These are phyloP conservation scores for Haberlea rhodopensis DNA, from an alignment of 257 asterid species.

Conservation along the genomic window DNA sequence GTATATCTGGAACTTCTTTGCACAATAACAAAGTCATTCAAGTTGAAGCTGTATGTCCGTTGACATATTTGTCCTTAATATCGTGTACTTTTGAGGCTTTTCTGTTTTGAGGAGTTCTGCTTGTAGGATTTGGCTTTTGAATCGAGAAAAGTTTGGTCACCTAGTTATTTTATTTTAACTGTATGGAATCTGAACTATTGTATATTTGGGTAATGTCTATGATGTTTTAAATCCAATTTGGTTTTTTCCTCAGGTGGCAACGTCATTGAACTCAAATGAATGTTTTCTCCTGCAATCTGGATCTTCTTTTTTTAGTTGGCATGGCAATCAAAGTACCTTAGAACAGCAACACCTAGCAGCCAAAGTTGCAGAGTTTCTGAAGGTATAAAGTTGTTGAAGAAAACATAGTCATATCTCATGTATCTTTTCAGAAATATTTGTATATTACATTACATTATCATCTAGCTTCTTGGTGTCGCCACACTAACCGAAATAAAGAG, in stretches of 20 bases:
- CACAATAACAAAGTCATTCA: slow-evolving; percentile 82
- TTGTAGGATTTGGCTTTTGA: neutral
- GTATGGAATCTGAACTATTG: neutral
- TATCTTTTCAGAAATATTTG: slow-evolving; percentile 15
- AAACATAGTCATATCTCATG: neutral
- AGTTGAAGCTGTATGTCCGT: slow-evolving; percentile 83
- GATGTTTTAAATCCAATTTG: slow-evolving; percentile 17
- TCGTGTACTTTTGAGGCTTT: neutral
- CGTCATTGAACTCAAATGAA: slow-evolving; percentile 72
- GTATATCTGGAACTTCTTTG: slow-evolving; percentile 76
- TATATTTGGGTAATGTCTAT: slow-evolving; percentile 11
- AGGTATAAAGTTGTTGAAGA: slow-evolving; percentile 45
- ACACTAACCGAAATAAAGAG: neutral
- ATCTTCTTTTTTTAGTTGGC: slow-evolving; percentile 78
- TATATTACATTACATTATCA: neutral
- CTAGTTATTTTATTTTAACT: neutral
- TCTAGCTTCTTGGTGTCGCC: neutral
- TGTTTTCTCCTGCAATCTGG: slow-evolving; percentile 95
- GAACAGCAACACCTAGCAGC: slow-evolving; percentile 94
- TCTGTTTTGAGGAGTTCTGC: neutral
- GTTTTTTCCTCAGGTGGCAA: slow-evolving; percentile 52
- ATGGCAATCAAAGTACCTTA: slow-evolving; percentile 71
- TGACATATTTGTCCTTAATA: neutral
- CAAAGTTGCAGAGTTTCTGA: slow-evolving; percentile 86
- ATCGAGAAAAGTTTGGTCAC: neutral